Percentiles rank a stretch among this genome's conserved stretches.
phyloP scores from a whole-genome alignment of 1,284 basidiomycete genomes.

The Phellopilus nigrolimitatus region DNA sequence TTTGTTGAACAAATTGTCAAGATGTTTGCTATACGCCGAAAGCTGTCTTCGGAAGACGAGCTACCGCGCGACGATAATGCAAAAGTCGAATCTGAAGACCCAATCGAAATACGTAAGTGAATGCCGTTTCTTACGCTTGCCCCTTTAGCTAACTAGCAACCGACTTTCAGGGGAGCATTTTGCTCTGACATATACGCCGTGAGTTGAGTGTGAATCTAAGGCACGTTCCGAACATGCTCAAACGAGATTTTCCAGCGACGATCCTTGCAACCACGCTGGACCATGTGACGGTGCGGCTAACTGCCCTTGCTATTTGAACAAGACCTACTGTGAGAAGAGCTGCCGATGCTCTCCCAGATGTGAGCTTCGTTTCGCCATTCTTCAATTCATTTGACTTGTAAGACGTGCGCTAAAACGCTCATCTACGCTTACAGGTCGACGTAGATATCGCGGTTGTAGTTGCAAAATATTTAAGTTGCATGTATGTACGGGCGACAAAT shows the following conservation, averaged over 20 bases:
- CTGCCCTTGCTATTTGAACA: conserved; percentile 34
- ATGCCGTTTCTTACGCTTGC: not conserved
- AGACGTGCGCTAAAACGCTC: conserved; percentile 18
- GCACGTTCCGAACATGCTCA: too few species aligned
- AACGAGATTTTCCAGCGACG: not conserved
- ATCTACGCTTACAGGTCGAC: conserved; percentile 28
- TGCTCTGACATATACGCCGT: not conserved
- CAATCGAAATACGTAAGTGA: not conserved
- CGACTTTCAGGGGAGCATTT: not conserved
- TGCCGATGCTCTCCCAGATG: conserved; percentile 37
- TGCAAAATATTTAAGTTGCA: conserved; percentile 26
- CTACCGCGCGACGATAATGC: not conserved
- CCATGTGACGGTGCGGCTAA: conserved; percentile 29
- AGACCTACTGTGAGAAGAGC: conserved; percentile 35
- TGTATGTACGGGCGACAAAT: conserved; percentile 32
- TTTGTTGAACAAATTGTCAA: not conserved
- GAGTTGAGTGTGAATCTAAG: not conserved
- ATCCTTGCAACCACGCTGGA: conserved; percentile 38
- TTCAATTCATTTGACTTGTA: not conserved
- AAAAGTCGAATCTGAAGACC: not conserved
- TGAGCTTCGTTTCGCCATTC: conserved; percentile 22
- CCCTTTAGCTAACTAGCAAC: too few species aligned
- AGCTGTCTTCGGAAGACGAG: not conserved
- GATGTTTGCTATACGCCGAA: not conserved
- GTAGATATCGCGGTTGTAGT: conserved; percentile 38